Conservation (phyloP, 2,329 filamentous ascomycete species). For the Leptographium procerum region DNA sequence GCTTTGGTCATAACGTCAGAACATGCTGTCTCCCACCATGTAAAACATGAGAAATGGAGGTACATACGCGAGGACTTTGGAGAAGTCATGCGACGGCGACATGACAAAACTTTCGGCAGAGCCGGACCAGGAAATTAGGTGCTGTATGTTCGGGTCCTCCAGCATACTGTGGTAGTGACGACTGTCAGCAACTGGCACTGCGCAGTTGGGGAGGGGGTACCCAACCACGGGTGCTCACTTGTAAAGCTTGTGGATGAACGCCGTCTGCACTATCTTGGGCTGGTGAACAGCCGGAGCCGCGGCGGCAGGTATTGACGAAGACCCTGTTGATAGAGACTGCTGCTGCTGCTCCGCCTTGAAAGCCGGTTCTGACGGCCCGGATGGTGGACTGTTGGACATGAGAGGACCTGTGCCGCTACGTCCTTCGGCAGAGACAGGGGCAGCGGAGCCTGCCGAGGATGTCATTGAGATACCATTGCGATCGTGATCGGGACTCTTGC, state of each 20-base stretch:
- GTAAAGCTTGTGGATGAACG: conserved; percentile 98
- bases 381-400: conserved; percentile 11
- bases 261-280: conserved; percentile 95
- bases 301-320: conserved; percentile 20
- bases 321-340: conserved; percentile 24
- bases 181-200: neutral
- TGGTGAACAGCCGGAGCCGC: conserved; percentile 72
- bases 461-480: conserved; percentile 22
- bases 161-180: conserved; percentile 61
- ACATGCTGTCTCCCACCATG: conserved; percentile 7
- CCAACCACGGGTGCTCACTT: conserved; percentile 49
- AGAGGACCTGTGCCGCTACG: conserved; percentile 22
- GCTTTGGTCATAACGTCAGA: conserved; percentile 34
- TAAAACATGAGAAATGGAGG: conserved; percentile 5
- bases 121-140: conserved; percentile 91
- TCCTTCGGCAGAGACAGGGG: neutral
- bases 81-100: conserved; percentile 94
- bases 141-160: conserved; percentile 84
- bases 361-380: conserved; percentile 6
- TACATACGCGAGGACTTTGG: conserved; percentile 89
- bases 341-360: conserved; percentile 25
- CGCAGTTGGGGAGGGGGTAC: neutral
- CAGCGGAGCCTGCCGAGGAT: conserved; percentile 15
- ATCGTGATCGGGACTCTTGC: conserved; percentile 25
- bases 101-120: conserved; percentile 97